Percentiles rank a stretch among this genome's conserved stretches.
Evolutionary conservation across 768 basidiomycete species (phyloP).

Genomic region (Porphyrellus cyaneotinctus): DNA sequence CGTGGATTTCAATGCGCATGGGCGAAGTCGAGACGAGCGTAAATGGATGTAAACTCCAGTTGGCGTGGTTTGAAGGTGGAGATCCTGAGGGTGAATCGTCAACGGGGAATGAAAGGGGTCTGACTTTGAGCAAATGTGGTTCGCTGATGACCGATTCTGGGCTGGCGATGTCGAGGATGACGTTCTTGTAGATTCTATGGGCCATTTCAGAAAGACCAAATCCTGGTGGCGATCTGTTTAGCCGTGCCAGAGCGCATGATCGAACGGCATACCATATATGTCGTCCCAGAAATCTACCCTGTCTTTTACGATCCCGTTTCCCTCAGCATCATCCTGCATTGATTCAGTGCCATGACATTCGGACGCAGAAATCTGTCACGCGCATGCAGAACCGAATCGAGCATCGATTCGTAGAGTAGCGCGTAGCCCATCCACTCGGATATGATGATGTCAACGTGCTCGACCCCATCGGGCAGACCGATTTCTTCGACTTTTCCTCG

Average conservation of each 20-base stretch:
- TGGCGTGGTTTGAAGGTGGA: constrained; percentile 65
- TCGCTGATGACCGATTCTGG: constrained; percentile 62
- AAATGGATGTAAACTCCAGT: constrained; percentile 79
- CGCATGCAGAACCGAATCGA: constrained; percentile 89
- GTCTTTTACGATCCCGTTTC: constrained; percentile 70
- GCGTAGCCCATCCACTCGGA: constrained; percentile 99
- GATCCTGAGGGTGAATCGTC: constrained; percentile 50
- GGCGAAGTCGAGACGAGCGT: constrained; percentile 58
- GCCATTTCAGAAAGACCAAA: constrained; percentile 88
- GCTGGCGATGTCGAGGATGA: constrained; percentile 76
- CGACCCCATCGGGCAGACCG: constrained; percentile 60
- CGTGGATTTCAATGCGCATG: constrained; percentile 61
- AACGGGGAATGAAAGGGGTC: constrained; percentile 6
- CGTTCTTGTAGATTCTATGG: constrained; percentile 69
- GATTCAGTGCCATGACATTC: constrained; percentile 81
- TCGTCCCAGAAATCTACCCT: constrained; percentile 86
- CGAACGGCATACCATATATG: constrained; percentile 65
- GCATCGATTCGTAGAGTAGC: constrained; percentile 93
- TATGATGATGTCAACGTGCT: constrained; percentile 88
- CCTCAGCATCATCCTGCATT: constrained; percentile 84
- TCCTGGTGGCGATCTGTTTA: constrained; percentile 41
- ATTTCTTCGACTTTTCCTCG: constrained; percentile 91
- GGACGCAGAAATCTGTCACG: constrained; percentile 81
- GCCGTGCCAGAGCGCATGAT: not conserved
- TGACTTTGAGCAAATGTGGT: constrained; percentile 64